Percentiles rank a stretch among this genome's conserved stretches.
Evolutionary conservation across 805 yeast species (phyloP).

Genomic region (Kluyveromyces wickerhamii): DNA sequence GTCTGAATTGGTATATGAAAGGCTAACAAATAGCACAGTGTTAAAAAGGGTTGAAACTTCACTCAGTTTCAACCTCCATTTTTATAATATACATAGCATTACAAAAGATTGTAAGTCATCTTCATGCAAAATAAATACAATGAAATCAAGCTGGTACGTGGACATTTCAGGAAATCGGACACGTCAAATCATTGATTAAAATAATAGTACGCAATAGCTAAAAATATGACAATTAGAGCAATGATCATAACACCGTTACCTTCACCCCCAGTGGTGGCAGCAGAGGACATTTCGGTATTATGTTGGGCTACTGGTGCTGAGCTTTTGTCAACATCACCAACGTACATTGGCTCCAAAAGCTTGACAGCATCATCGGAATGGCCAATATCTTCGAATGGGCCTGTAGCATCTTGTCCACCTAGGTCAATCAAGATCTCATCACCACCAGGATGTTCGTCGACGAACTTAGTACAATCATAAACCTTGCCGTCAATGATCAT

Average conservation of each 20-base stretch:
- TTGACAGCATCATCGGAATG: constrained; percentile 95
- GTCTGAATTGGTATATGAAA: too few relatives aligned
- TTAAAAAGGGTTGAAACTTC: too few relatives aligned
- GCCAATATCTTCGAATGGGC: constrained; percentile 84
- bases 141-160: too few relatives aligned
- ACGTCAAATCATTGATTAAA: constrained; percentile 17
- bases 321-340: constrained; percentile 74
- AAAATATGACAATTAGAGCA: constrained; percentile 53
- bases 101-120: too few relatives aligned
- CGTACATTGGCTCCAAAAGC: constrained; percentile 52
- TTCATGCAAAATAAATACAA: too few relatives aligned
- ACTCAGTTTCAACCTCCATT: too few relatives aligned
- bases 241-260: constrained; percentile 72
- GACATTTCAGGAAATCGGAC: too few relatives aligned
- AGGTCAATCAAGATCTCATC: constrained; percentile 70
- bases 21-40: too few relatives aligned
- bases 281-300: constrained; percentile 29
- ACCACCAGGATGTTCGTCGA: constrained; percentile 68
- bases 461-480: constrained; percentile 64
- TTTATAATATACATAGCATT: too few relatives aligned
- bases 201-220: constrained; percentile 23
- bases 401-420: constrained; percentile 81
- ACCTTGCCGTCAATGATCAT: constrained; percentile 76
- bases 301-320: constrained; percentile 31
- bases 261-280: constrained; percentile 55